Evolutionary conservation across 768 basidiomycete genomes (phyloP).

Genomic region (Mycena alexandri): DNA sequence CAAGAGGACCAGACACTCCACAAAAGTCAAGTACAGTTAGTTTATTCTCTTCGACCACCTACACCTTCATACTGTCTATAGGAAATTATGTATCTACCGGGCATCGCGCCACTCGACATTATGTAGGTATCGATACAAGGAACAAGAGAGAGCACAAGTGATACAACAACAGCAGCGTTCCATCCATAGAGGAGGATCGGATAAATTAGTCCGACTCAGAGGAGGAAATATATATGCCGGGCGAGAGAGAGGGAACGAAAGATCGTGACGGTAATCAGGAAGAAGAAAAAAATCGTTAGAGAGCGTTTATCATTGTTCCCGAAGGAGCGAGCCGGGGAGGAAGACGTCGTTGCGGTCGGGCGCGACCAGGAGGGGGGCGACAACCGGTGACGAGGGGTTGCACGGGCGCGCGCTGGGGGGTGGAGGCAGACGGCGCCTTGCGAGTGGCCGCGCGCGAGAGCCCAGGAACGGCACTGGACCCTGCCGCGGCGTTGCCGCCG

Average conservation of each 20-base stretch:
- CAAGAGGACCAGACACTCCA: too few relatives aligned
- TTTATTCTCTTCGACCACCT: slow-evolving; percentile 15
- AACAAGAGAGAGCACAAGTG: slow-evolving; percentile 14
- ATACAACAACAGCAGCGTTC: slow-evolving; percentile 28
- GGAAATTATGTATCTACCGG: slow-evolving; percentile 17
- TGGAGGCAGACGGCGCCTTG: slow-evolving; percentile 44
- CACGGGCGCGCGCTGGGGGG: slow-evolving; percentile 50
- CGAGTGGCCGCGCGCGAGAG: slow-evolving; percentile 58
- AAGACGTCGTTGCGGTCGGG: slow-evolving; percentile 61
- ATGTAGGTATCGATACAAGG: slow-evolving; percentile 23
- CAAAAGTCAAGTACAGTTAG: neutral
- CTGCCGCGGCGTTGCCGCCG: slow-evolving; percentile 44
- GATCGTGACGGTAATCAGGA: slow-evolving; percentile 1
- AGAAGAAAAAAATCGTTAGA: slow-evolving; percentile 23
- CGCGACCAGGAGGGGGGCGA: slow-evolving; percentile 56
- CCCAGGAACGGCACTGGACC: slow-evolving; percentile 34
- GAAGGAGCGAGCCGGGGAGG: slow-evolving; percentile 82
- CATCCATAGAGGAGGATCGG: neutral
- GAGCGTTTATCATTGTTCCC: slow-evolving; percentile 54
- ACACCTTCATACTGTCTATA: slow-evolving; percentile 16
- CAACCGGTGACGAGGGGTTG: slow-evolving; percentile 61
- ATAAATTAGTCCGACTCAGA: too few relatives aligned
- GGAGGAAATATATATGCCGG: slow-evolving; percentile 1
- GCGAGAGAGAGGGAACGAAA: neutral
- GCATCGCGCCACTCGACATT: slow-evolving; percentile 4